Conservation (phyloP, 2,329 filamentous ascomycete genomes). For the Ceratocystis papillata region DNA sequence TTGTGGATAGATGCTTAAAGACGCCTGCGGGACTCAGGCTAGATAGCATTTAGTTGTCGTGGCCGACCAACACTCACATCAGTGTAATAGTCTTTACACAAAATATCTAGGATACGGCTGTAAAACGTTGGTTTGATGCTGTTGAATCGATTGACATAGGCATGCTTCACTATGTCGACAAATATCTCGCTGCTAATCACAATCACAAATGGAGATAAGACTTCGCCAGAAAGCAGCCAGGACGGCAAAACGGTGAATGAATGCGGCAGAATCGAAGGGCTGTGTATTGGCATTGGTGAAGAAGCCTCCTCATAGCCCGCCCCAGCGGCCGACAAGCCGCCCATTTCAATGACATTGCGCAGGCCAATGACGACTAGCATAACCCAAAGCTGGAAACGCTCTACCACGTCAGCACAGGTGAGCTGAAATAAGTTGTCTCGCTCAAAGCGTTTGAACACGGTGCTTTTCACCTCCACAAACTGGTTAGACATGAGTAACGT, state of each 20-base stretch:
- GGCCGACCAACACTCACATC: conserved; percentile 46
- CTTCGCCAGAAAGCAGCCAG: conserved; percentile 66
- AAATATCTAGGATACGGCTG: conserved; percentile 75
- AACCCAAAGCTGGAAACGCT: conserved; percentile 93
- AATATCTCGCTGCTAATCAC: conserved; percentile 94
- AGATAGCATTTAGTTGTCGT: background rate
- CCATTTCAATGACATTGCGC: conserved; percentile 91
- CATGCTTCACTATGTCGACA: conserved; percentile 94
- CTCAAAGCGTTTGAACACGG: conserved; percentile 97
- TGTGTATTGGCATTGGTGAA: conserved; percentile 47
- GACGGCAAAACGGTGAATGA: conserved; percentile 83
- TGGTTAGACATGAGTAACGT: conserved; percentile 93
- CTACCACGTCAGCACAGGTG: conserved; percentile 91
- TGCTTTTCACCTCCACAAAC: conserved; percentile 97
- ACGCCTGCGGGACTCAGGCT: no score
- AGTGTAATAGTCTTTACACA: conserved; percentile 96
- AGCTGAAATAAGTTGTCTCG: conserved; percentile 96
- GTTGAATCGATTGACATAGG: conserved; percentile 98
- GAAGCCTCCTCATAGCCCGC: conserved; percentile 8
- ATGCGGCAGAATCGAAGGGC: conserved; percentile 68
- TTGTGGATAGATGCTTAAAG: background rate
- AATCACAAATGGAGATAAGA: conserved; percentile 83
- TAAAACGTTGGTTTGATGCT: conserved; percentile 89
- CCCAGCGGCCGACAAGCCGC: conserved; percentile 59
- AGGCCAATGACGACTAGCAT: conserved; percentile 95